phyloP scores from a whole-genome alignment of 306 rosid genomes.

The Erythrophleum fordii region DNA sequence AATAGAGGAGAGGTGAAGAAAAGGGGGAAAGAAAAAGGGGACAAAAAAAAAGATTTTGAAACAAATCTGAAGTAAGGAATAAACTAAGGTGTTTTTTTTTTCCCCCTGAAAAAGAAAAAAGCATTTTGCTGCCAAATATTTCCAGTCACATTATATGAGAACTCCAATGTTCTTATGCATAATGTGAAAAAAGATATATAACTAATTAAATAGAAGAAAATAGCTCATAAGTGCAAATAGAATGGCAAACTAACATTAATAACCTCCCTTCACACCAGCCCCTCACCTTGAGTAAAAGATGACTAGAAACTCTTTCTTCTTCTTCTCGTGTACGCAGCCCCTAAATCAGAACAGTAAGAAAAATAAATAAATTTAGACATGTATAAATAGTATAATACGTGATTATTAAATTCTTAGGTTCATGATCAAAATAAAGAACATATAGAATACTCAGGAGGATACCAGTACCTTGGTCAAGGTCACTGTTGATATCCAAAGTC shows the following conservation, averaged over 20 bases:
- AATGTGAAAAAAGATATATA: background rate
- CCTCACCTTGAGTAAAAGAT: conserved; percentile 76
- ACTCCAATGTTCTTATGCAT: conserved; percentile 21
- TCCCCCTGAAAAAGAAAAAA: background rate
- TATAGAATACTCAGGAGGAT: conserved; percentile 21
- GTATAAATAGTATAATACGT: background rate
- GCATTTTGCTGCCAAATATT: conserved; percentile 33
- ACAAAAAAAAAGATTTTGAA: conserved; percentile 35
- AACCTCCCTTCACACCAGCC: conserved; percentile 23
- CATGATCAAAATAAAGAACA: conserved; percentile 24
- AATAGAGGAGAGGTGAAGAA: conserved; percentile 43
- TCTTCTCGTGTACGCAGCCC: conserved; percentile 85
- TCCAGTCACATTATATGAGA: conserved; percentile 25
- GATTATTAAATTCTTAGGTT: conserved; percentile 24
- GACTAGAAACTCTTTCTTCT: conserved; percentile 81
- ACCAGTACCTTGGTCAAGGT: conserved; percentile 71
- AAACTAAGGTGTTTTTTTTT: background rate
- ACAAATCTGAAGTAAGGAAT: conserved; percentile 26
- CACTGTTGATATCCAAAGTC: conserved; percentile 68
- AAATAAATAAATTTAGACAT: conserved; percentile 10
- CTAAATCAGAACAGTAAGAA: conserved; percentile 47
- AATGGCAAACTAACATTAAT: conserved; percentile 35
- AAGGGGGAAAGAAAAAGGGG: background rate
- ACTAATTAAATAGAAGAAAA: conserved; percentile 10
- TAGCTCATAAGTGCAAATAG: conserved; percentile 33